A percentile compares a stretch with the other conserved stretches of the same genome.
Evolutionary conservation across 2,329 filamentous ascomycete species (phyloP).

Genomic region (Coleophoma cylindrospora): DNA sequence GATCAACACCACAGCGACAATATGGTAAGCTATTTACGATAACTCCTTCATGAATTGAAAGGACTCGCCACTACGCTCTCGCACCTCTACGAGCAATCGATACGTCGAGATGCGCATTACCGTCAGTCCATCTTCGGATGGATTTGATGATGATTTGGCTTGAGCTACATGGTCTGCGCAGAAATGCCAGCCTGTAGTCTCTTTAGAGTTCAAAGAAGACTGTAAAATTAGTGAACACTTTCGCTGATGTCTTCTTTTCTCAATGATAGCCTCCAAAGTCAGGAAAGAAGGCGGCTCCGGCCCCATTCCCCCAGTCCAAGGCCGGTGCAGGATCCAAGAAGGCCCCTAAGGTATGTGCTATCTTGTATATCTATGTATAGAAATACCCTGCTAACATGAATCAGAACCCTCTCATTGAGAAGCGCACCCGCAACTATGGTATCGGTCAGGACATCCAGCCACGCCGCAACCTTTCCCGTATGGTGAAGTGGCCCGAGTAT

Average conservation of each 20-base stretch:
- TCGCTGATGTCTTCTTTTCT: slow-evolving; percentile 98
- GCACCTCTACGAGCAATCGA: slow-evolving; percentile 32
- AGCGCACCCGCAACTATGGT: slow-evolving; percentile 94
- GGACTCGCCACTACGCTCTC: slow-evolving; percentile 26
- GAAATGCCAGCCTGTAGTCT: slow-evolving; percentile 43
- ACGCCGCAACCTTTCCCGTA: slow-evolving; percentile 88
- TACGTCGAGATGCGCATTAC: slow-evolving; percentile 28
- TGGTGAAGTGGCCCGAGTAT: slow-evolving; percentile 99
- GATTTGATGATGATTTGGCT: slow-evolving; percentile 56
- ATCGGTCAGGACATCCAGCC: slow-evolving; percentile 99
- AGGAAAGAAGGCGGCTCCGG: slow-evolving; percentile 96
- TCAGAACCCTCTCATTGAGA: slow-evolving; percentile 99
- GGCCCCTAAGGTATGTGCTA: slow-evolving; percentile 79
- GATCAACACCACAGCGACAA: slow-evolving; percentile 40
- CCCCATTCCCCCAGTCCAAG: slow-evolving; percentile 94
- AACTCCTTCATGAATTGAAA: slow-evolving; percentile 20
- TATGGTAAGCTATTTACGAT: slow-evolving; percentile 55
- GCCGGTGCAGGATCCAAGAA: slow-evolving; percentile 81
- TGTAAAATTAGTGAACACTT: slow-evolving; percentile 65
- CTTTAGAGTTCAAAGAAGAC: slow-evolving; percentile 93
- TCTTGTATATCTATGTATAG: not conserved
- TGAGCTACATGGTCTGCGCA: slow-evolving; percentile 43
- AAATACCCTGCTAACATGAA: slow-evolving; percentile 7
- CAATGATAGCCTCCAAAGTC: slow-evolving; percentile 99
- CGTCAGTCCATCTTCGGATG: slow-evolving; percentile 23